Conservation (phyloP, 352 stramenopile genomes). For the Phytophthora rubi region DNA sequence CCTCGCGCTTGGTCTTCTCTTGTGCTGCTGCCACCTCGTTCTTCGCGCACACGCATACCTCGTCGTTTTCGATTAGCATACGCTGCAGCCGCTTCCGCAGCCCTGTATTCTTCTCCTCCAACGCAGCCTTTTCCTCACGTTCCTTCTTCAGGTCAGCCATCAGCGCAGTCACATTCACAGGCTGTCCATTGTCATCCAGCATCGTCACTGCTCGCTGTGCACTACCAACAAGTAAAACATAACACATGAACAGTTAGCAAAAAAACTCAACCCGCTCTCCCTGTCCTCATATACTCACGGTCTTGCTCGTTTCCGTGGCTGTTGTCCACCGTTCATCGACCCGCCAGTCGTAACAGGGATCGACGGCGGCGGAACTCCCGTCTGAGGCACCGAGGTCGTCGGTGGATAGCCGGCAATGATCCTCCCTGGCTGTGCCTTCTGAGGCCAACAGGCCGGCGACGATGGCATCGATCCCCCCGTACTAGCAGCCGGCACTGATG, state of each 20-base stretch:
- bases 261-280: background rate
- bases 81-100: conserved; percentile 75
- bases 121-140: conserved; percentile 45
- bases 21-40: conserved; percentile 56
- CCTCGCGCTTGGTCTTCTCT: conserved; percentile 54
- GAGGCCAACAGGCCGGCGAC: background rate
- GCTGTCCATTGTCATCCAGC: conserved; percentile 32
- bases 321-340: conserved; percentile 1
- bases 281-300: conserved; percentile 38
- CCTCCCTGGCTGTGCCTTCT: conserved; percentile 11
- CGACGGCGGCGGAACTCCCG: conserved; percentile 9
- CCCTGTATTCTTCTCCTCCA: conserved; percentile 73
- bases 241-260: conserved; percentile 1
- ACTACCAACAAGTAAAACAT: conserved; percentile 8
- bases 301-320: conserved; percentile 50
- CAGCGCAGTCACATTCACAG: conserved; percentile 56
- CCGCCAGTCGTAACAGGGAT: conserved; percentile 5
- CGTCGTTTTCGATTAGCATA: conserved; percentile 82
- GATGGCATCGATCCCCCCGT: background rate
- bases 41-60: conserved; percentile 64
- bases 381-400: conserved; percentile 1
- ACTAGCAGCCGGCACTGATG: background rate
- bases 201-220: conserved; percentile 28
- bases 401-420: background rate
- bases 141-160: conserved; percentile 69